These are phyloP conservation scores for Saturnispora diversa DNA, from an alignment of 805 yeast genomes.

Conservation along the genomic window DNA sequence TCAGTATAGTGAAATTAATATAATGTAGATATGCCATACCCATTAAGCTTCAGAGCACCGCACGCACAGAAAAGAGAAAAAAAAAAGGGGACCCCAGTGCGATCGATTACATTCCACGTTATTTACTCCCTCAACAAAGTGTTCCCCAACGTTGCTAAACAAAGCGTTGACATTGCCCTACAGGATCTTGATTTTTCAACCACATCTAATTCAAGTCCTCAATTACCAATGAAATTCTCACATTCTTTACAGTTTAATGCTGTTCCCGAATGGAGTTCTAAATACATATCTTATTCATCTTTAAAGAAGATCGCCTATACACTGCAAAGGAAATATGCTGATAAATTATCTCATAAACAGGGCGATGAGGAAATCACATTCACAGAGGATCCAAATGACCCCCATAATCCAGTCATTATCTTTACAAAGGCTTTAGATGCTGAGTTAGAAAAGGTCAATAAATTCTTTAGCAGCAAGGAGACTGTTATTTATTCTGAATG, in stretches of 20 bases:
- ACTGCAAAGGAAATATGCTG: slow-evolving; percentile 56
- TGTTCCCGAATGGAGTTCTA: slow-evolving; percentile 95
- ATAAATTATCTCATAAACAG: slow-evolving; percentile 21
- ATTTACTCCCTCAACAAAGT: too few species aligned
- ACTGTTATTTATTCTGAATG: slow-evolving; percentile 44
- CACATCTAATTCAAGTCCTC: background rate
- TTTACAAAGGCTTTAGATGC: slow-evolving; percentile 67
- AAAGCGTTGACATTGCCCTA: slow-evolving; percentile 3
- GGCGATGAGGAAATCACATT: slow-evolving; percentile 26
- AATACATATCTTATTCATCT: slow-evolving; percentile 83
- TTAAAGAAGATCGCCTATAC: slow-evolving; percentile 78
- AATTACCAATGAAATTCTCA: slow-evolving; percentile 71
- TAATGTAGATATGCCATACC: too few species aligned
- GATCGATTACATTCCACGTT: too few species aligned
- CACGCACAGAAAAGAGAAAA: too few species aligned
- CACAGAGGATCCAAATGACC: slow-evolving; percentile 27
- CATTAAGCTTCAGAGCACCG: too few species aligned
- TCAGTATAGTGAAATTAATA: background rate
- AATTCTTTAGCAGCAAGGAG: slow-evolving; percentile 65
- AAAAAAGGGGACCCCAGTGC: too few species aligned
- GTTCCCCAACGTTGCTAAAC: slow-evolving; percentile 1
- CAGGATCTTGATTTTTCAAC: slow-evolving; percentile 5
- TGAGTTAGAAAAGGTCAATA: slow-evolving; percentile 69
- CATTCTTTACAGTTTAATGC: slow-evolving; percentile 94
- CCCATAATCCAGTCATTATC: slow-evolving; percentile 43